Evolutionary conservation across 2,329 filamentous ascomycete genomes (phyloP).

Genomic region (Xylariales sp.): DNA sequence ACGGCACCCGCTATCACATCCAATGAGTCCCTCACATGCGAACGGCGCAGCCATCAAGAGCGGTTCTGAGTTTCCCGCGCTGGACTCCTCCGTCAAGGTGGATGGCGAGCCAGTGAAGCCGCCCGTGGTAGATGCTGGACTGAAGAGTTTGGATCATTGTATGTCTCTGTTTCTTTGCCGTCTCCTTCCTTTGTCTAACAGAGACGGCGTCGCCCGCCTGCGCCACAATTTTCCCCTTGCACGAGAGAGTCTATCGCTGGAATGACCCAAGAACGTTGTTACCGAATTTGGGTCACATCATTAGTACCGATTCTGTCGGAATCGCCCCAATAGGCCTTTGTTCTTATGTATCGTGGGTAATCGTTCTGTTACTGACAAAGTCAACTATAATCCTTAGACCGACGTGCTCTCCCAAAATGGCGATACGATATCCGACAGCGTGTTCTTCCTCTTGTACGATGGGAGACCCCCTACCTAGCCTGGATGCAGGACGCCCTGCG

Average conservation of each 20-base stretch:
- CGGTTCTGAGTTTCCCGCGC: constrained; percentile 8
- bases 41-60: constrained; percentile 23
- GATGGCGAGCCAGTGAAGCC: constrained; percentile 19
- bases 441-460: constrained; percentile 81
- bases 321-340: no score
- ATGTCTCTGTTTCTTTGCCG: no score
- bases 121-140: constrained; percentile 62
- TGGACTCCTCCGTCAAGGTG: constrained; percentile 36
- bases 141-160: constrained; percentile 79
- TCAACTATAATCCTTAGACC: no score
- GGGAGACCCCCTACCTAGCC: constrained; percentile 93
- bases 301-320: no score
- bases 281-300: no score
- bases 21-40: constrained; percentile 27
- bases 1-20: constrained; percentile 13
- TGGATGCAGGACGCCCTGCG: constrained; percentile 77
- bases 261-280: no score
- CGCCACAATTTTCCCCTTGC: no score
- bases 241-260: no score
- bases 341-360: no score
- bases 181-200: no score
- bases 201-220: no score
- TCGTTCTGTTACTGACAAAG: no score
- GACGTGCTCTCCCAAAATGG: constrained; percentile 79
- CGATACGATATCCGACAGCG: constrained; percentile 78